Evolutionary conservation across 2,329 filamentous ascomycete species (phyloP), one percentile per base, ranked within the genome.

Genomic region (Allantophomopsis cytisporea): DNA sequence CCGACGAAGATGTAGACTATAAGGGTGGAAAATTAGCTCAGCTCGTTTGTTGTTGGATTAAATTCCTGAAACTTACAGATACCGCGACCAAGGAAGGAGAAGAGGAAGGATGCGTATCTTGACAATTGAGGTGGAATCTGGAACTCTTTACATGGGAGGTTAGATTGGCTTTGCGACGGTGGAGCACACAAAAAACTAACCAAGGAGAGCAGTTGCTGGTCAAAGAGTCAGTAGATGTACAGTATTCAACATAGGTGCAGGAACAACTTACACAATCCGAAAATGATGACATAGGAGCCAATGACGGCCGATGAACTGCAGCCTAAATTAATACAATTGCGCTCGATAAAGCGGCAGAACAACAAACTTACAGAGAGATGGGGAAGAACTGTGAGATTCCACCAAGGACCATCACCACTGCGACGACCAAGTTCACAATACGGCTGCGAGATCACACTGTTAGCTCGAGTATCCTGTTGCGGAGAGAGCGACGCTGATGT

Each of bases 1-100:
- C 89, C 91, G 54, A 94, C 70, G 63, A 98, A 96, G 63, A 96
- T 74, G 73, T 98, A 98, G 69, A 98, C 88, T 94, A 44, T 28
- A 38, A 21, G 14, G n/a, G 16, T 36, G 36, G 40, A 17, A 30
- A 11, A 7, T 34, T 14, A 34, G 32, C 10, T 15, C 12, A 3
- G 13, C 13, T 18, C 13, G 14, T 34, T 13, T 4, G 11, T 10
- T 3, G 23, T 28, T 12, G 11, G 23, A 28, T 12, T 6, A 6
- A 8, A 3, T 28, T 28, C 23, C 10, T 4, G 23, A 31, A 13
- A 78, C 86, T 65, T 76, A 94, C 88, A 96, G 59, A 86, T 71
- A 63, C 91, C 91, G 57, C 91, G 87, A 45, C 91, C 91, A 51
- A 96, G 66, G 71, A 98, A 96, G 42, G 85, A 94, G 70, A 96